Percentiles rank a stretch among this genome's conserved stretches.
These are phyloP conservation scores for Colletotrichum zoysiae DNA, from an alignment of 2,329 filamentous ascomycete genomes.

Conservation along the genomic window DNA sequence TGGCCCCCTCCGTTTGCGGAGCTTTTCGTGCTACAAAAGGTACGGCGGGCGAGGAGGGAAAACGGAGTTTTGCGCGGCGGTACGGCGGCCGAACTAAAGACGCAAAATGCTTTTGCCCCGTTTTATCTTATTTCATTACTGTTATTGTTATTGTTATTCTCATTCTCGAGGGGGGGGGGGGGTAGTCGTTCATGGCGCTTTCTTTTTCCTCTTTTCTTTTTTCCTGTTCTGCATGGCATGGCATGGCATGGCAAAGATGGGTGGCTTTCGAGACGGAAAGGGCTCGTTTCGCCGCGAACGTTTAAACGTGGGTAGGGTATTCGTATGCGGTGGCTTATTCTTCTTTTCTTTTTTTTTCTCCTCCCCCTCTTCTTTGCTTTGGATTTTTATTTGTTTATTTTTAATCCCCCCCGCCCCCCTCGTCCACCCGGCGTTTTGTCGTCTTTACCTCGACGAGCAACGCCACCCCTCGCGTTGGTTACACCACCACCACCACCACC, in stretches of 20 bases:
- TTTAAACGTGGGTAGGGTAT: neutral
- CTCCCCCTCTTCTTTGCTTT: too few species aligned
- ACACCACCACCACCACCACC: too few species aligned
- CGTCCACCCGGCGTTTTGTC: too few species aligned
- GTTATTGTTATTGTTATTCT: too few species aligned
- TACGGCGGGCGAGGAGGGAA: too few species aligned
- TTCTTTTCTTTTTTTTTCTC: neutral
- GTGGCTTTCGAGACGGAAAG: neutral
- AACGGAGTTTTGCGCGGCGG: conserved; percentile 35
- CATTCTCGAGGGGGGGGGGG: neutral
- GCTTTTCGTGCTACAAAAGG: neutral
- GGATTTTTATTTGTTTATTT: too few species aligned
- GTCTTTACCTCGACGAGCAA: neutral
- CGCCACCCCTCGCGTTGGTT: too few species aligned
- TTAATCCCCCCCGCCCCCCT: too few species aligned
- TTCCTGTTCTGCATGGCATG: neutral
- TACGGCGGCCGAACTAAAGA: conserved; percentile 33
- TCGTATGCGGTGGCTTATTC: neutral
- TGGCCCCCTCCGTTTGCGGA: conserved; percentile 32
- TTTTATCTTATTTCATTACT: neutral
- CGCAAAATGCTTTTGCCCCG: neutral
- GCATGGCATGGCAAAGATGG: too few species aligned
- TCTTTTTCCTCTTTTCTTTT: neutral
- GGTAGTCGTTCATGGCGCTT: neutral
- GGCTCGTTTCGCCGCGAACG: conserved; percentile 3